phyloP scores from a whole-genome alignment of 345 rosid genomes.

The Eucalyptus curtisii region DNA sequence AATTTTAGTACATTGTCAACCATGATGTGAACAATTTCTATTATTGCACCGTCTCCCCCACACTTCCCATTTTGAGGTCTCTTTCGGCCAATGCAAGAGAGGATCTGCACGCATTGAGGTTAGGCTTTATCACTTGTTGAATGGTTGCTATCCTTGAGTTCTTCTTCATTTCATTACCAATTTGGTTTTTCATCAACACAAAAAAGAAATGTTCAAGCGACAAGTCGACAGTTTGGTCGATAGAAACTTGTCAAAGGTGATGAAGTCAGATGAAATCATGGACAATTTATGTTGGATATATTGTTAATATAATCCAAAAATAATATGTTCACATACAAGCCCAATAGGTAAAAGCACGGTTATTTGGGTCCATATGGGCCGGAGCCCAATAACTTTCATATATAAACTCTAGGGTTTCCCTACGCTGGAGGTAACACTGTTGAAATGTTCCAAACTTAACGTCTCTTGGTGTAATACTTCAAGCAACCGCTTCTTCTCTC shows the following conservation, averaged over 20 bases:
- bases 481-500: too few relatives aligned
- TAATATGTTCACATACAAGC: too few relatives aligned
- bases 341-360: too few relatives aligned
- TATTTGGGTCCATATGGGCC: too few relatives aligned
- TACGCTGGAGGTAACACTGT: too few relatives aligned
- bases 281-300: too few relatives aligned
- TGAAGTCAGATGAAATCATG: neutral
- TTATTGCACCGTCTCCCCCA: neutral
- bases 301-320: too few relatives aligned
- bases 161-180: neutral
- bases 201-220: neutral
- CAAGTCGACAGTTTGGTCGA: neutral
- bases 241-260: neutral
- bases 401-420: too few relatives aligned
- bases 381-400: too few relatives aligned
- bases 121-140: neutral
- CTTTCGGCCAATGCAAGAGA: neutral
- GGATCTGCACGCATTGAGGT: neutral
- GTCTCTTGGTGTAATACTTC: too few relatives aligned
- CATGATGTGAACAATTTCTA: neutral
- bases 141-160: neutral
- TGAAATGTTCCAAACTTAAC: too few relatives aligned
- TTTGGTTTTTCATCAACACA: neutral
- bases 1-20: too few relatives aligned
- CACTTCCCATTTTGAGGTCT: neutral